A percentile compares a stretch with the other conserved stretches of the same genome.
These are phyloP conservation scores for Xylaria cubensis DNA, from an alignment of 495 filamentous ascomycete genomes.

Conservation along the genomic window DNA sequence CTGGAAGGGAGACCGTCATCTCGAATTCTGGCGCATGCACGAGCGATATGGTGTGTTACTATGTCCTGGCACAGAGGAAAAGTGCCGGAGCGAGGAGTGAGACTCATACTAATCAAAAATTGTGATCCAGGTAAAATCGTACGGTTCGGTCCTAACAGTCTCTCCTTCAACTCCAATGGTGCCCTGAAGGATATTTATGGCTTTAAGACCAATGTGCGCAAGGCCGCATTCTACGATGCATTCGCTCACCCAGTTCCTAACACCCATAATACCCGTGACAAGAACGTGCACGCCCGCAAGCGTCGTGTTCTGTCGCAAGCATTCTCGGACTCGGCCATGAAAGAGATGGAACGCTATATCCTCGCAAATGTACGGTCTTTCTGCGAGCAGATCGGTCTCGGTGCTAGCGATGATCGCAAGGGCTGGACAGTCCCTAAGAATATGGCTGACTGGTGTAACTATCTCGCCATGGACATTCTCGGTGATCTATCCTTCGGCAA, in stretches of 20 bases:
- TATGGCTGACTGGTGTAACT: constrained; percentile 69
- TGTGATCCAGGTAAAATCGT: constrained; percentile 52
- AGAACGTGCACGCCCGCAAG: constrained; percentile 66
- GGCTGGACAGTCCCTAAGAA: constrained; percentile 57
- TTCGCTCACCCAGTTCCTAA: constrained; percentile 66
- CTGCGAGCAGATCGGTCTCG: constrained; percentile 55
- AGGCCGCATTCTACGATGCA: constrained; percentile 68
- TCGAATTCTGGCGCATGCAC: constrained; percentile 64
- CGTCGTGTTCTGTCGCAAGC: constrained; percentile 67
- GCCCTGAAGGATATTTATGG: constrained; percentile 69
- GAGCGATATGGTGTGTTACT: constrained; percentile 58
- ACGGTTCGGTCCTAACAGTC: constrained; percentile 65
- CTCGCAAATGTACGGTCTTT: constrained; percentile 59
- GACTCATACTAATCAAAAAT: neutral
- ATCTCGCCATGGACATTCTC: constrained; percentile 75
- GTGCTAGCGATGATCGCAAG: constrained; percentile 44
- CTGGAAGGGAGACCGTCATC: constrained; percentile 64
- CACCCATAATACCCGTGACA: constrained; percentile 67
- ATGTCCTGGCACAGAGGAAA: neutral
- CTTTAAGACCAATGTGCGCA: constrained; percentile 65
- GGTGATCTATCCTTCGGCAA: constrained; percentile 75
- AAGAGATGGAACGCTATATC: constrained; percentile 65
- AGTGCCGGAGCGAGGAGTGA: neutral
- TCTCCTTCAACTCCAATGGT: constrained; percentile 63
- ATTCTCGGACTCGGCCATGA: constrained; percentile 64